phyloP scores from a whole-genome alignment of 495 filamentous ascomycete species.

The Massariosphaeria phaeospora region DNA sequence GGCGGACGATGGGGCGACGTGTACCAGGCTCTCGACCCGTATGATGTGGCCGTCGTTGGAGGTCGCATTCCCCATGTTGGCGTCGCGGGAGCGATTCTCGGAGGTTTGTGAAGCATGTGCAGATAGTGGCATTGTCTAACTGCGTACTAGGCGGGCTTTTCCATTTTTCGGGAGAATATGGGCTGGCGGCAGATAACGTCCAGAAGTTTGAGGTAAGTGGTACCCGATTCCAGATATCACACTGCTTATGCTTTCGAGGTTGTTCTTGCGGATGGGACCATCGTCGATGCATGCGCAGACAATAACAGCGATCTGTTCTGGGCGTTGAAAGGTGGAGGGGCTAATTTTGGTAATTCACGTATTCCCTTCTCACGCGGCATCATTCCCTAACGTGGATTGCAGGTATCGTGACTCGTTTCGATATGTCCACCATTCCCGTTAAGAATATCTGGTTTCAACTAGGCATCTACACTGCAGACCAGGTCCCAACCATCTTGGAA shows the following conservation, averaged over 20 bases:
- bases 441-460: slow-evolving; percentile 10
- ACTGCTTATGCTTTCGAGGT: not conserved
- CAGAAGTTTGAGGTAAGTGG: slow-evolving; percentile 16
- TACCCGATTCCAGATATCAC: too few relatives aligned
- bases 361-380: not conserved
- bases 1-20: slow-evolving; percentile 14
- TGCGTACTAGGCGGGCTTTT: slow-evolving; percentile 2
- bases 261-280: slow-evolving; percentile 15
- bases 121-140: not conserved
- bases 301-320: slow-evolving; percentile 16
- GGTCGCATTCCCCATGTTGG: slow-evolving; percentile 3
- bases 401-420: slow-evolving; percentile 21
- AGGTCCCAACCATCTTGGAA: slow-evolving; percentile 9
- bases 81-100: slow-evolving; percentile 8
- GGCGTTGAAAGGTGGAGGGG: slow-evolving; percentile 19
- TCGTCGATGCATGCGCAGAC: slow-evolving; percentile 9
- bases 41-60: slow-evolving; percentile 1
- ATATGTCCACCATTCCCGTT: slow-evolving; percentile 8
- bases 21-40: slow-evolving; percentile 1
- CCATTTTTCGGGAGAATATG: slow-evolving; percentile 12
- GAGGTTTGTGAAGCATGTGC: not conserved
- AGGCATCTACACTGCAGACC: slow-evolving; percentile 1
- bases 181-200: slow-evolving; percentile 9
- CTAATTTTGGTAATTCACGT: slow-evolving; percentile 14
- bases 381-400: not conserved